These are phyloP conservation scores for Boletus rufocinnamomeus DNA, from an alignment of 768 basidiomycete genomes.

Conservation along the genomic window DNA sequence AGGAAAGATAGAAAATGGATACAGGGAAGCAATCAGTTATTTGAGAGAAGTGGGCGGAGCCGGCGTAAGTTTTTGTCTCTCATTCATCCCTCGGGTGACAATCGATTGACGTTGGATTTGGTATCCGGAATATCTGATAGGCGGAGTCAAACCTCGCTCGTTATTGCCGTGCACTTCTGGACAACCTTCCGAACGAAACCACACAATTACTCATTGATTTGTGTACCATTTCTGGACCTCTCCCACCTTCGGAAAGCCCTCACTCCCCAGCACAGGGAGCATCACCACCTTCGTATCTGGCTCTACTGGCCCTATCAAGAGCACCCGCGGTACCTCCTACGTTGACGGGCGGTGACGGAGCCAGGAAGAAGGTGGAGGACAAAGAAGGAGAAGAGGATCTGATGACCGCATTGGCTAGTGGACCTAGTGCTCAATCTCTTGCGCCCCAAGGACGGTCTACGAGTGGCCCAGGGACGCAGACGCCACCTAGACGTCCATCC, in stretches of 20 bases:
- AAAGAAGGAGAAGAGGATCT: conserved; percentile 23
- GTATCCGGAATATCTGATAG: conserved; percentile 43
- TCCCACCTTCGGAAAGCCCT: conserved; percentile 36
- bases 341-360: conserved; percentile 36
- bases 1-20: conserved; percentile 45
- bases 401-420: conserved; percentile 22
- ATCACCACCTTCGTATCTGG: conserved; percentile 65
- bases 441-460: conserved; percentile 10
- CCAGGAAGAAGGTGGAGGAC: conserved; percentile 22
- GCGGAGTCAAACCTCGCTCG: conserved; percentile 84
- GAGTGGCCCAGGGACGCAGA: conserved; percentile 20
- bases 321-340: conserved; percentile 46
- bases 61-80: conserved; percentile 53
- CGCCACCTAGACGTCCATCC: conserved; percentile 61
- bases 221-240: conserved; percentile 67
- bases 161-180: conserved; percentile 86
- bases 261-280: conserved; percentile 25
- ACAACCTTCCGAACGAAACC: conserved; percentile 81
- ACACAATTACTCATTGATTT: conserved; percentile 91
- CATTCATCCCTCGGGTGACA: background rate
- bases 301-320: conserved; percentile 76
- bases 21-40: conserved; percentile 78
- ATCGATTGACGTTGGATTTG: background rate
- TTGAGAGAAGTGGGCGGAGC: conserved; percentile 76
- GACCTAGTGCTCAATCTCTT: conserved; percentile 26